Conservation (phyloP, 768 basidiomycete genomes). For the Auricularia sp. region DNA sequence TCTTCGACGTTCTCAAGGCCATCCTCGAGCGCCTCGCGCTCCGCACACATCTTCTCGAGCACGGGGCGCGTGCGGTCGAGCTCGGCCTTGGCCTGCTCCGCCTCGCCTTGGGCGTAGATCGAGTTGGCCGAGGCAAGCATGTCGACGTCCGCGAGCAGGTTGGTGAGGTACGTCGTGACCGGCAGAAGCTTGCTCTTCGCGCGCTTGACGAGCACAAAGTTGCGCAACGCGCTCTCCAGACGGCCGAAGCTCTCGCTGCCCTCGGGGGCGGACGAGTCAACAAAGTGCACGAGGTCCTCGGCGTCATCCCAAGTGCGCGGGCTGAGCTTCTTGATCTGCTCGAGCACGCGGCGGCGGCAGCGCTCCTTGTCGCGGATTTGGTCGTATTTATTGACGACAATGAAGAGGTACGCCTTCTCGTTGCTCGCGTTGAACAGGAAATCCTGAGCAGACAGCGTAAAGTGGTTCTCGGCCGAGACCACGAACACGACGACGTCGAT, state of each 20-base stretch:
- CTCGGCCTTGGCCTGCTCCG: slow-evolving; percentile 60
- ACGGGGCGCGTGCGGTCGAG: slow-evolving; percentile 65
- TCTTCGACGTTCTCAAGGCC: slow-evolving; percentile 76
- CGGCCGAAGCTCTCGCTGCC: slow-evolving; percentile 69
- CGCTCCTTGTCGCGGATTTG: slow-evolving; percentile 92
- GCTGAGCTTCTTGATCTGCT: slow-evolving; percentile 88
- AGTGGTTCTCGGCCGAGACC: slow-evolving; percentile 96
- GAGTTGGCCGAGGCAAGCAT: slow-evolving; percentile 79
- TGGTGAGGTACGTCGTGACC: slow-evolving; percentile 80
- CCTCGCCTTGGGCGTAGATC: slow-evolving; percentile 73
- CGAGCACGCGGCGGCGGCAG: slow-evolving; percentile 77
- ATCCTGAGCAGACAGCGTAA: slow-evolving; percentile 90
- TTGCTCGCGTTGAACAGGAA: slow-evolving; percentile 88
- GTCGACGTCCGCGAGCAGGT: slow-evolving; percentile 85
- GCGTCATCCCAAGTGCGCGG: slow-evolving; percentile 89
- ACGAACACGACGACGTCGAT: slow-evolving; percentile 99
- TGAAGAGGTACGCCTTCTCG: slow-evolving; percentile 96
- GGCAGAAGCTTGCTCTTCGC: slow-evolving; percentile 94
- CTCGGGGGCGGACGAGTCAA: slow-evolving; percentile 76
- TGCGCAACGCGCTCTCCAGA: slow-evolving; percentile 81
- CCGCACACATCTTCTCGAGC: slow-evolving; percentile 76
- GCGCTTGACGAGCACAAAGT: slow-evolving; percentile 92
- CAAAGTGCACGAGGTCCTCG: slow-evolving; percentile 93
- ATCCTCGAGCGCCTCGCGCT: slow-evolving; percentile 67
- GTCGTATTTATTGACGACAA: slow-evolving; percentile 97